Base-by-base conservation (phyloP, 2,329 filamentous ascomycete species). In the Ophiosphaerella korrae region DNA sequence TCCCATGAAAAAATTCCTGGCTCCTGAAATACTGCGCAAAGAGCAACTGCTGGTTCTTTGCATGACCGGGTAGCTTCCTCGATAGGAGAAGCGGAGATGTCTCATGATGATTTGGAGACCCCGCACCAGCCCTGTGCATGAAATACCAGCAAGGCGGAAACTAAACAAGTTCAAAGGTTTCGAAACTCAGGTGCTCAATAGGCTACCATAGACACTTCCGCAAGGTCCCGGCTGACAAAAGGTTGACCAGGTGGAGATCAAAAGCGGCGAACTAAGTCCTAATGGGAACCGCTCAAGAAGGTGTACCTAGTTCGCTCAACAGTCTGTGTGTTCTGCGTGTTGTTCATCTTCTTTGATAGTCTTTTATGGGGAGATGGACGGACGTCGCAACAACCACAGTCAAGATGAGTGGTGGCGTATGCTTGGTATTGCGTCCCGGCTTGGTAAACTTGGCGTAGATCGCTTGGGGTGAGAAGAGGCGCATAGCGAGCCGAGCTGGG, bases 361-460 rank as follows among this genome's bases (percentile, higher is more conserved):
- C 33, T 23, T 5, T 24, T 5, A 8, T 13, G 31, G 45, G 13
- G 23, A 45, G 29, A 37, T 40, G 33, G 35, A 34, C 24, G 38
- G 42, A 58, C 50, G 54, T 62, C 34, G 51, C 45, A 48, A 59
- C 37, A 60, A 62, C 42, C 41, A 38, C 42, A 33, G 29, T 26
- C 36, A 49, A 50, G 44, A 53, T 49, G 48, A 42, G 51, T 43
- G 39, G 56, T 60, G 60, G 62, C 60, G 48, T 60, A 8, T 52
- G 41, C 57, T 57, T 63, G 50, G 46, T 38, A 12, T 12, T 50
- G 53, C 42, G 42, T 63, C 23, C 62, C 59, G 59, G 55, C 60
- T 65, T 61, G 60, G 61, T 59, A 60, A 34, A 51, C 58, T 63
- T 62, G 60, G 58, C 58, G 40, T 48, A 43, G 35, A 29, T 42